Percentiles rank a stretch among this genome's conserved stretches.
Evolutionary conservation across 169 alveolate genomes (phyloP).

Genomic region (Sarcocystis neurona): DNA sequence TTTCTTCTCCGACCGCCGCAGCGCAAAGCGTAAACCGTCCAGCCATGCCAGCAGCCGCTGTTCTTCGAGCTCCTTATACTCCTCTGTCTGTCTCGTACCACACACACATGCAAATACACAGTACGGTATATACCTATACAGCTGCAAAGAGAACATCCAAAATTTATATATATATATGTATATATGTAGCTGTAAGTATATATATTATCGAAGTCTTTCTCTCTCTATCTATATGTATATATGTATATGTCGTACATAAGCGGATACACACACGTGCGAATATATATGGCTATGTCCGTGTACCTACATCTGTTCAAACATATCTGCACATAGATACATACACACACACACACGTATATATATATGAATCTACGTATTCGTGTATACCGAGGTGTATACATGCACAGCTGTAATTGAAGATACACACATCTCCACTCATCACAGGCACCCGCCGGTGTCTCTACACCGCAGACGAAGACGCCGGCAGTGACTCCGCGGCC

Average conservation of each 20-base stretch:
- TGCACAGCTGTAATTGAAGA: too few species aligned
- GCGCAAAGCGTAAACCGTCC: slow-evolving; percentile 11
- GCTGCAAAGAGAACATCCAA: too few species aligned
- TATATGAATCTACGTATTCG: too few species aligned
- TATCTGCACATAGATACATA: neutral
- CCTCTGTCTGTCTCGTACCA: neutral
- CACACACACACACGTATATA: too few species aligned
- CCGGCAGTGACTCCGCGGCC: too few species aligned
- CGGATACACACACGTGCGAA: neutral
- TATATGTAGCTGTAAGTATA: neutral
- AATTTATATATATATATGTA: neutral
- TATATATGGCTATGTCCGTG: neutral
- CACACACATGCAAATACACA: too few species aligned
- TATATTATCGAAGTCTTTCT: too few species aligned
- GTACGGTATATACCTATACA: too few species aligned
- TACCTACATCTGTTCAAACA: neutral
- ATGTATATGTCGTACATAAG: neutral
- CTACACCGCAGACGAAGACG: too few species aligned
- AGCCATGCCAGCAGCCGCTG: slow-evolving; percentile 21
- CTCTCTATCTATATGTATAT: neutral
- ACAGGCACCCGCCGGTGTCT: too few species aligned
- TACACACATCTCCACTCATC: too few species aligned
- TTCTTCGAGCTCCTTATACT: slow-evolving; percentile 10
- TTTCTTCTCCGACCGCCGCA: slow-evolving; percentile 10
- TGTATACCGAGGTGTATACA: too few species aligned